Evolutionary conservation across 345 rosid species (phyloP), one percentile per base, ranked within the genome.

Genomic region (Cardamine chenopodiifolia): DNA sequence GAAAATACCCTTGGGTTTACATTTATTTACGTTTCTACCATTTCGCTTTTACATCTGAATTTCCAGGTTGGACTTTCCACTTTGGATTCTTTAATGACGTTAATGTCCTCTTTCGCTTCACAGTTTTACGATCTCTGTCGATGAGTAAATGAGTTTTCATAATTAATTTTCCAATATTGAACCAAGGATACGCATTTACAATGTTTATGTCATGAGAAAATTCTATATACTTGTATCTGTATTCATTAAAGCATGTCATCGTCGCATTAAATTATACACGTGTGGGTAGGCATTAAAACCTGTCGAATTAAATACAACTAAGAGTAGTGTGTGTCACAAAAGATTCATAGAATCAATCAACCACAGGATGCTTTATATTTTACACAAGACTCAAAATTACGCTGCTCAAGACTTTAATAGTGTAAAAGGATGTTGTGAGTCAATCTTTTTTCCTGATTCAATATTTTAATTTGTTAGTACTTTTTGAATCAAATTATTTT

Each of bases 11-110:
- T 55, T 48, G 6, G 3, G 0, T 50, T 60, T 55, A 0, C 7
- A 2, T 3, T 22, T 25, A 77, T 53, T 84, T 79, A 68, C 83
- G 7, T 5, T 28, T 13, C 14, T 83, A 74, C 84, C 86, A 80
- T 53, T 52, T 58, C 56, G 49, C 78, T 66, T 66, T 67, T 74
- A 64, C 67, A 45, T 71, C 73, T 74, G 78, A 66, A 47, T 66
- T 48, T 66, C 77, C 78, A 72, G 68, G 57, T 73, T 65, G 65
- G 59, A 52, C 10, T 73, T 76, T 73, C 49, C 56, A 62, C 63
- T 34, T 68, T 62, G 64, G 70, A 60, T 39, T 42, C 55, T 29
- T 20, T 69, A 31, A 53, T 18, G 57, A 74, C 66, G 26, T 32
- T 31, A 25, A 57, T 12, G 37, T n/a, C 75, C 80, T 61, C 40